Conservation (phyloP, 2,329 filamentous ascomycete species). For the Emericellopsis atlantica region DNA sequence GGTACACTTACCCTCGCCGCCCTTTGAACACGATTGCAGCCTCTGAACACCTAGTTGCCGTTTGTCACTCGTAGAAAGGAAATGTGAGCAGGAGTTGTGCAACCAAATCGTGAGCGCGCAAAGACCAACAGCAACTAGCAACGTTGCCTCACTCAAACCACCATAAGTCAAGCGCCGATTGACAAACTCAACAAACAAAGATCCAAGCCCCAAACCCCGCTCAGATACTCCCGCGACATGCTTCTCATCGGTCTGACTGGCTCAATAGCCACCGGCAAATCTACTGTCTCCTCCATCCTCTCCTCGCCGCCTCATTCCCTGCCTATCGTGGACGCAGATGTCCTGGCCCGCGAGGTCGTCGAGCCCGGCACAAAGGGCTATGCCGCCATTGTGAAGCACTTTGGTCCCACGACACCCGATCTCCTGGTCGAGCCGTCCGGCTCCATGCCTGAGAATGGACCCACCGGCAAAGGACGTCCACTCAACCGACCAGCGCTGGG, state of each 20-base stretch:
- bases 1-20: too few species aligned
- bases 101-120: too few species aligned
- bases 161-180: too few species aligned
- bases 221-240: slow-evolving; percentile 37
- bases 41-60: too few species aligned
- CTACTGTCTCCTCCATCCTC: slow-evolving; percentile 80
- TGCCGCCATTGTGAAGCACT: slow-evolving; percentile 68
- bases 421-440: slow-evolving; percentile 54
- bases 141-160: too few species aligned
- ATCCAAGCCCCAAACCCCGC: too few species aligned
- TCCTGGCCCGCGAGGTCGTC: slow-evolving; percentile 85
- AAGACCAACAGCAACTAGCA: too few species aligned
- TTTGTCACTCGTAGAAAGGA: too few species aligned
- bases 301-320: slow-evolving; percentile 69
- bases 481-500: slow-evolving; percentile 82
- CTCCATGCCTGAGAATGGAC: slow-evolving; percentile 39
- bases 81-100: too few species aligned
- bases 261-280: slow-evolving; percentile 96
- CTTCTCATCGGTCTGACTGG: slow-evolving; percentile 91
- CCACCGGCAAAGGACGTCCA: slow-evolving; percentile 52
- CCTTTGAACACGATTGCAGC: too few species aligned
- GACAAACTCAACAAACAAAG: too few species aligned
- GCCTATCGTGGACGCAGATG: slow-evolving; percentile 87
- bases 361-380: slow-evolving; percentile 84
- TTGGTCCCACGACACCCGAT: slow-evolving; percentile 72